Percentiles rank a stretch among this genome's conserved stretches.
These are phyloP conservation scores for Gynostemma pentaphyllum DNA, from an alignment of 306 rosid genomes.

Conservation along the genomic window DNA sequence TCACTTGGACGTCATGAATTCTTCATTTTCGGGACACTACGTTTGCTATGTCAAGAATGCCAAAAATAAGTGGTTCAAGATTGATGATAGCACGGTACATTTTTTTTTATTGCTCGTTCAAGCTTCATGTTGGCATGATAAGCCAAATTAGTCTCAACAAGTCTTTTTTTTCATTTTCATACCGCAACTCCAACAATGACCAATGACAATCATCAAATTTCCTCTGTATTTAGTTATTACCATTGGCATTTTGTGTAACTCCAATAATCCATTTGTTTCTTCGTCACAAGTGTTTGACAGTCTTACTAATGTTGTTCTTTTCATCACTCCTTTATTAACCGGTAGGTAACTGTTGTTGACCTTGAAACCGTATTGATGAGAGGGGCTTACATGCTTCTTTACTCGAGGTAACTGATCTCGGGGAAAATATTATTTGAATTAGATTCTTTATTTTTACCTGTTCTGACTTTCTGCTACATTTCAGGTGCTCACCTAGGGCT, in stretches of 20 bases:
- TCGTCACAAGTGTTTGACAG: background rate
- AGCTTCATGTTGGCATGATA: background rate
- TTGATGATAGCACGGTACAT: conserved; percentile 75
- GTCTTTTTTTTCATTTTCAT: background rate
- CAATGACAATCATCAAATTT: background rate
- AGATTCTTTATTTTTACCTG: conserved; percentile 5
- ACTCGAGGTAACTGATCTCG: conserved; percentile 52
- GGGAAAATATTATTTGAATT: background rate
- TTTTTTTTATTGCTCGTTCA: background rate
- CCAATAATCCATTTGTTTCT: too few relatives aligned
- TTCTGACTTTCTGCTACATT: conserved; percentile 17
- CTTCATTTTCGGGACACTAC: conserved; percentile 92
- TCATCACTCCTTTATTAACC: conserved; percentile 14
- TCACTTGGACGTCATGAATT: conserved; percentile 89
- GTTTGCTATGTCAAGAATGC: conserved; percentile 82
- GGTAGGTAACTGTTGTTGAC: conserved; percentile 64
- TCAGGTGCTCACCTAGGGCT: conserved; percentile 87
- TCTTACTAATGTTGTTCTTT: background rate
- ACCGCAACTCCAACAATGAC: background rate
- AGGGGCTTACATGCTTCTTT: conserved; percentile 94
- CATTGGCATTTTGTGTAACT: background rate
- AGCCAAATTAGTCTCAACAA: background rate
- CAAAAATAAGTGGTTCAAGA: conserved; percentile 94
- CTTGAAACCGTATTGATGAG: conserved; percentile 60
- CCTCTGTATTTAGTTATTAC: background rate